Evolutionary conservation across 139 green algal species (phyloP).

Genomic region (Coccomyxa sp.): DNA sequence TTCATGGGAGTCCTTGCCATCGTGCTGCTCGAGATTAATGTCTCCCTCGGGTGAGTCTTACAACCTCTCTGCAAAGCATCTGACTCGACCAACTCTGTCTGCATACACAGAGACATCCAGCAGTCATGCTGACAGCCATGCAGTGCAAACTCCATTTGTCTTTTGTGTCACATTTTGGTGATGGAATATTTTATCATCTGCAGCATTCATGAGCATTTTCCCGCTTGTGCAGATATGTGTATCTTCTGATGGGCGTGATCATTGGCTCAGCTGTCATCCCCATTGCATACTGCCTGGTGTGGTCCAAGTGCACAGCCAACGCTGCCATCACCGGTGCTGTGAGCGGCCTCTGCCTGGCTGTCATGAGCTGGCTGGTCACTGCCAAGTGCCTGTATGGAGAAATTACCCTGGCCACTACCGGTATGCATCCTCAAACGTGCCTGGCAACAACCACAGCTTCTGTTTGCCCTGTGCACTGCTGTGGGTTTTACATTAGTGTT

Average conservation of each 20-base stretch:
- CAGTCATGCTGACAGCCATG: too few species aligned
- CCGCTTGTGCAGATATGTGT: constrained; percentile 3
- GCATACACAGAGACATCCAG: too few species aligned
- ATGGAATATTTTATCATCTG: too few species aligned
- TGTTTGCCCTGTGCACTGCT: too few species aligned
- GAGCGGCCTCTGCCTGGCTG: constrained; percentile 34
- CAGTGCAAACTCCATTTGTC: too few species aligned
- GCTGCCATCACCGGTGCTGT: constrained; percentile 71
- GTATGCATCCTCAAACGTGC: background rate
- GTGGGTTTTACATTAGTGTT: too few species aligned
- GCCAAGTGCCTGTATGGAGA: constrained; percentile 31
- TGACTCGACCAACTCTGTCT: too few species aligned
- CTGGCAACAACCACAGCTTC: too few species aligned
- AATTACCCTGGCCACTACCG: constrained; percentile 51
- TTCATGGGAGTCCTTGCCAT: constrained; percentile 80
- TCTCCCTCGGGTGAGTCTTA: constrained; percentile 37
- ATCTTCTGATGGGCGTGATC: constrained; percentile 72
- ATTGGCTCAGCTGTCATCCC: constrained; percentile 86
- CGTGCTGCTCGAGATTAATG: constrained; percentile 68
- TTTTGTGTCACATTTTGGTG: too few species aligned
- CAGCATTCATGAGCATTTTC: too few species aligned
- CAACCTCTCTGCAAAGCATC: background rate
- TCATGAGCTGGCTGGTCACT: constrained; percentile 62
- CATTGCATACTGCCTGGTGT: constrained; percentile 52
- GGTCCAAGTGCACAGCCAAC: constrained; percentile 17